These are phyloP conservation scores for Andrographis paniculata DNA, from an alignment of 305 asterid species.

Conservation along the genomic window DNA sequence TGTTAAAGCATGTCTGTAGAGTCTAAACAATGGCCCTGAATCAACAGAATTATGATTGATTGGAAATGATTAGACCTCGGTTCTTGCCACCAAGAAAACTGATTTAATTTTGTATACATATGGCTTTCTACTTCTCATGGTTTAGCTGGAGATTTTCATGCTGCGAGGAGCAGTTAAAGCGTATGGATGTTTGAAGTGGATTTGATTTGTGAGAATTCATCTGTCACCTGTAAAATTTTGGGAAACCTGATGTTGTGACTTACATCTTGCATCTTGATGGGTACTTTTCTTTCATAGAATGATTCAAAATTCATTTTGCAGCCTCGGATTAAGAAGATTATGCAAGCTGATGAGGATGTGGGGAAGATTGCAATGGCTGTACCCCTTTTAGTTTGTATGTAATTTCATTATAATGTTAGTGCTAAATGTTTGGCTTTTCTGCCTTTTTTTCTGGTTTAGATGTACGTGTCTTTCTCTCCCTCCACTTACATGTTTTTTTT, in stretches of 20 bases:
- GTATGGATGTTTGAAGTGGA: background rate
- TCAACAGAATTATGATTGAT: no score
- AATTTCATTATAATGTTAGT: constrained; percentile 1
- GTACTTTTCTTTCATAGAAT: background rate
- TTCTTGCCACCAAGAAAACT: no score
- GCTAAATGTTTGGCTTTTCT: constrained; percentile 4
- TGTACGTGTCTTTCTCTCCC: background rate
- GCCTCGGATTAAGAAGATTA: constrained; percentile 73
- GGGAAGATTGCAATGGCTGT: constrained; percentile 86
- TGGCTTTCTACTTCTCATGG: no score
- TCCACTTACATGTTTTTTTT: background rate
- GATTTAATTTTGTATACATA: no score
- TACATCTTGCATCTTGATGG: background rate
- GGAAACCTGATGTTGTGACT: background rate
- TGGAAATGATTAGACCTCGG: no score
- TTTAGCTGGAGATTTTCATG: no score
- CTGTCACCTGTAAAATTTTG: constrained; percentile 2
- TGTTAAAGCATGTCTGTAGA: no score
- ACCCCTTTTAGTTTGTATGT: constrained; percentile 67
- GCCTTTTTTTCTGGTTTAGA: constrained; percentile 3
- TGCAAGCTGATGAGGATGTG: constrained; percentile 81
- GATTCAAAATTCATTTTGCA: constrained; percentile 23
- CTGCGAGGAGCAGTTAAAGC: no score
- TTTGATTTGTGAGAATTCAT: background rate
- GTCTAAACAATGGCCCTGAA: no score